Conservation (phyloP, 768 basidiomycete genomes). For the Russula compacta region DNA sequence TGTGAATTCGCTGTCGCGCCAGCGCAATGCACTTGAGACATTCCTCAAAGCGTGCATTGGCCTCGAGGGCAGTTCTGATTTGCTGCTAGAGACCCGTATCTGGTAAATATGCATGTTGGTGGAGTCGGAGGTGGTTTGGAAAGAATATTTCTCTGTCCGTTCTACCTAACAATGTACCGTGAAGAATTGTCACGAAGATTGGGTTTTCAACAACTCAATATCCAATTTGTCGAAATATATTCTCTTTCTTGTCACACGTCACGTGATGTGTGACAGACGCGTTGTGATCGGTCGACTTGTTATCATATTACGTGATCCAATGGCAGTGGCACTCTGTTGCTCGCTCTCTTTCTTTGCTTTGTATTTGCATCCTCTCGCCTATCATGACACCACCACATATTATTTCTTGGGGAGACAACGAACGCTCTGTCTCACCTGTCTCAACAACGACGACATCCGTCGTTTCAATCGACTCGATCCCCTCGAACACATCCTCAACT, state of each 20-base stretch:
- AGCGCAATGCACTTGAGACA: constrained; percentile 86
- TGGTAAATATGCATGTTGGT: too few relatives aligned
- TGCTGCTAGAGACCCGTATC: constrained; percentile 78
- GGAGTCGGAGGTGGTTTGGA: neutral
- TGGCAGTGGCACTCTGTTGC: neutral
- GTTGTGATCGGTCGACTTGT: neutral
- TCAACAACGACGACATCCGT: neutral
- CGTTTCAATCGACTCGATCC: constrained; percentile 7
- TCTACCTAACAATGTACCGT: neutral
- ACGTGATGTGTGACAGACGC: constrained; percentile 16
- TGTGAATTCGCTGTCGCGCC: constrained; percentile 90
- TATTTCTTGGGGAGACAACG: neutral
- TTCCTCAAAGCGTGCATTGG: constrained; percentile 95
- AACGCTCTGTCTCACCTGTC: constrained; percentile 5
- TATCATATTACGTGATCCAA: neutral
- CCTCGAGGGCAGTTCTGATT: constrained; percentile 71
- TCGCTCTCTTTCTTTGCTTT: too few relatives aligned
- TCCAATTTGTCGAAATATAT: neutral
- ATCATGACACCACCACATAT: constrained; percentile 8
- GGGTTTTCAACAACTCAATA: constrained; percentile 11
- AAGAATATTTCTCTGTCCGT: too few relatives aligned
- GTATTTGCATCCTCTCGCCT: neutral
- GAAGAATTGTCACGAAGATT: neutral
- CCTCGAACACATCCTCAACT: neutral
- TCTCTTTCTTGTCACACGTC: neutral